Base-by-base conservation (phyloP, 257 asterid genomes). In the Nicotiana knightiana region DNA sequence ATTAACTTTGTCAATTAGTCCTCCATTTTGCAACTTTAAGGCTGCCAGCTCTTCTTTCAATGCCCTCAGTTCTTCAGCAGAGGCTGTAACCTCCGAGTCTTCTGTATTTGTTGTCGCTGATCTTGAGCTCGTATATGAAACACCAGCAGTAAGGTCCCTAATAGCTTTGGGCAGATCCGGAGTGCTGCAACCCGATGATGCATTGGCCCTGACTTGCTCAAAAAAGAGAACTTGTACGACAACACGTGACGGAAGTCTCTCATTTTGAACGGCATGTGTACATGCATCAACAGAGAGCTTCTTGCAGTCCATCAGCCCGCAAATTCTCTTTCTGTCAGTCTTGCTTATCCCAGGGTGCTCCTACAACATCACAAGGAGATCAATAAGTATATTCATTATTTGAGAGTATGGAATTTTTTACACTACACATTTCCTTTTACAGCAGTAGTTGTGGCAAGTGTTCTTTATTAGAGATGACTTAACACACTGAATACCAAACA, bases 211-310 rank as follows among this genome's bases (percentile, higher is more conserved):
- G 5, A 90, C 99, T 82, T 95, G 99, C 92, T 95, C 99, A 77
- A 93, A 93, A 76, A 93, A 95, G 86, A 95, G 95, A 3, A 95
- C 98, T 82, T 95, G 99, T 3, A 95, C 97, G 0, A 95, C 95
- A 0, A 93, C 91, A 1, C 98, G 96, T 53, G 93, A 28, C 1
- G 99, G 99, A 61, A 95, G 97, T 51, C 97, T 82, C 90, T 95
- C 99, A 53, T 95, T 95, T 83, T 95, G 99, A 65, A 93, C 95
- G 0, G 98, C 99, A 6, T 93, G 98, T 92, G 92, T 92, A 89
- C 98, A 93, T 0, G 96, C 98, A 13, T 92, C 97, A 2, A 89
- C 94, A 0, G 99, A 92, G 59, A 95, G 97, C 88, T 93, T 93
- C 86, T 93, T 95, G 93, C 99, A 95, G 89, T 95, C 99, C 87